Evolutionary conservation across 1,284 basidiomycete species (phyloP), one percentile per base, ranked within the genome.

Genomic region (Leccinum pachyderme): DNA sequence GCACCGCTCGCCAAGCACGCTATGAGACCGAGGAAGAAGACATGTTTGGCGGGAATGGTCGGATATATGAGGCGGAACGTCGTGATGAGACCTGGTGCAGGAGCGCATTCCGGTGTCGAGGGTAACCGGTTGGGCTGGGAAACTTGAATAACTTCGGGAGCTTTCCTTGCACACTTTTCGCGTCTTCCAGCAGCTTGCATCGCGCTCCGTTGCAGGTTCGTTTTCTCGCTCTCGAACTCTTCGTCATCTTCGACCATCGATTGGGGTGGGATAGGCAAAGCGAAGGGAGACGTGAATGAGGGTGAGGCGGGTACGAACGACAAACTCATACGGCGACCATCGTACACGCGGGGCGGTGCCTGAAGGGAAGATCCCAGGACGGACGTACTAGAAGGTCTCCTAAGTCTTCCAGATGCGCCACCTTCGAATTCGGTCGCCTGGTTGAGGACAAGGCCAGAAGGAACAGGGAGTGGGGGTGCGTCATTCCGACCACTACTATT

Each of bases 1-100:
- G 88, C 80, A 25, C 95, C 95, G 57, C 86, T 88, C 32, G 81
- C 70, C 32, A 94, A 61, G 53, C 85, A 86, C 32, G 82, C 68
- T 54, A 84, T 1, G 15, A 95, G 73, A 5, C 93, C 95, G 47
- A 90, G 39, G 59, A 84, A 58, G 53, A 97, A 69, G 24, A 91
- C 56, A 2, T 77, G 75, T 66, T 96, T 97, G 67, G 80, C 73
- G 0, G 94, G 93, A 15, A 97, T 75, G 0, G 84, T 86, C 0
- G 87, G 87, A 68, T 86, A 89, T 60, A 89, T 80, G 5, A 76
- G 76, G 41, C 77, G 76, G 28, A 92, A 62, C 33, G 90, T 78
- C 3, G 68, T 48, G 7, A 69, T 44, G 9, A 71, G 66, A 50
- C 69, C 58, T 0, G 59, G 67, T 12, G 56, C 25, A 2, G 53